phyloP scores from a whole-genome alignment of 2,329 filamentous ascomycete species.

The Monosporascus sp. region DNA sequence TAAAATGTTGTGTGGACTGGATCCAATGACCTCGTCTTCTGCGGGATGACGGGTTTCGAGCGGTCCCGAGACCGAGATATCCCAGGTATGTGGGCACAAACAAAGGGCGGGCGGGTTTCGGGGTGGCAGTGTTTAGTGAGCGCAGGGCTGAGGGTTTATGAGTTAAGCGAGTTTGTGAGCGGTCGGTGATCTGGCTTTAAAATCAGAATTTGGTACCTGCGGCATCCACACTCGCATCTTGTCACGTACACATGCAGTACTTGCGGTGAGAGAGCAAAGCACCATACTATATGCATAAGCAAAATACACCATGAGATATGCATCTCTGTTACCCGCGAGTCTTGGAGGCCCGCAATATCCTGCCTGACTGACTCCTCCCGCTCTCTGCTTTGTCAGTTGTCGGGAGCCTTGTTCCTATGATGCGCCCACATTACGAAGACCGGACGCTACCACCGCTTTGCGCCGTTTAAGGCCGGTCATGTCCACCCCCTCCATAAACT shows the following conservation, averaged over 20 bases:
- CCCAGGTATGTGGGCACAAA: background rate
- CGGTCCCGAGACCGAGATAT: background rate
- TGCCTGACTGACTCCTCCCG: slow-evolving; percentile 6
- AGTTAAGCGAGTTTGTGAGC: slow-evolving; percentile 17
- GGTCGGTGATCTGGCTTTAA: slow-evolving; percentile 9
- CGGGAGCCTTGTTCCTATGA: slow-evolving; percentile 9
- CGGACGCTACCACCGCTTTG: slow-evolving; percentile 3
- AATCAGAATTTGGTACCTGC: no score
- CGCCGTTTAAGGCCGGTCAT: background rate
- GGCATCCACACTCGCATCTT: background rate
- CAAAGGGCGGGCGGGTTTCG: background rate
- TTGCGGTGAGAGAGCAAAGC: slow-evolving; percentile 12
- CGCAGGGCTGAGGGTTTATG: slow-evolving; percentile 18
- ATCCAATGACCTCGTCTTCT: background rate
- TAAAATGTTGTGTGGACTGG: no score
- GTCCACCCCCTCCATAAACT: background rate
- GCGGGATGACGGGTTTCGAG: background rate
- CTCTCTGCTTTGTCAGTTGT: background rate
- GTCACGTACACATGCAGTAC: no score
- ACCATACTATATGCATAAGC: background rate
- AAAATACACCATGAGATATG: background rate
- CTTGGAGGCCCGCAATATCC: background rate
- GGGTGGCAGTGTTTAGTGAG: background rate
- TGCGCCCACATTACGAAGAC: slow-evolving; percentile 21
- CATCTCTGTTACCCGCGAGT: background rate